Conservation (phyloP, 495 filamentous ascomycete genomes). For the Tuber brumale region DNA sequence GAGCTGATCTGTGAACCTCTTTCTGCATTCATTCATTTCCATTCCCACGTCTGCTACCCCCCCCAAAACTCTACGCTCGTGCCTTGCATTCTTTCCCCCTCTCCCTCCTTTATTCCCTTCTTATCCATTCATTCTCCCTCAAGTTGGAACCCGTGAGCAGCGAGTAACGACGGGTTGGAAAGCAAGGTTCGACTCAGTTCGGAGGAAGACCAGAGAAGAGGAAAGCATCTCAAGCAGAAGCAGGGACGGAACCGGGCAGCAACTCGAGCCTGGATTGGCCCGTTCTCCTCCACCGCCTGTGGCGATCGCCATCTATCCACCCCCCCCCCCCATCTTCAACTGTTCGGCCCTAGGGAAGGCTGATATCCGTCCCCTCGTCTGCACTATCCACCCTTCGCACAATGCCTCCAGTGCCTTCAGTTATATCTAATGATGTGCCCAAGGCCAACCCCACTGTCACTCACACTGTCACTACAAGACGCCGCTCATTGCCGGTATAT, state of each 20-base stretch:
- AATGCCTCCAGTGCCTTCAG: conserved; percentile 34
- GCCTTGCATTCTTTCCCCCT: neutral
- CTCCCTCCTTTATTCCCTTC: neutral
- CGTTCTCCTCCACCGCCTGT: neutral
- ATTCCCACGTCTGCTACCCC: neutral
- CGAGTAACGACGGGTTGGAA: neutral
- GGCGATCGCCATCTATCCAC: neutral
- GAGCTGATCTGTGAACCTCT: neutral
- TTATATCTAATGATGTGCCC: conserved; percentile 27
- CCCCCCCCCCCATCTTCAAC: neutral
- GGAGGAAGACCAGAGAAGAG: conserved; percentile 7
- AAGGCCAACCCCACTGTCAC: conserved; percentile 21
- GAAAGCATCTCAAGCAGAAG: conserved; percentile 11
- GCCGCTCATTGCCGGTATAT: conserved; percentile 21
- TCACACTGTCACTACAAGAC: conserved; percentile 26
- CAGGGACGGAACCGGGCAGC: neutral
- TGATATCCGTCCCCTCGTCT: conserved; percentile 7
- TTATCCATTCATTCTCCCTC: neutral
- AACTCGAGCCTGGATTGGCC: neutral
- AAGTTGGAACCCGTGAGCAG: neutral
- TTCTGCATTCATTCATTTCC: neutral
- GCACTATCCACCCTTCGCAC: conserved; percentile 6
- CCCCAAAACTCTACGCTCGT: neutral
- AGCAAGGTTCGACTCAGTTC: neutral
- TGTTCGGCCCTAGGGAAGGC: neutral